These are phyloP conservation scores for Hansenula anomala DNA, from an alignment of 1,139 yeast species.

Conservation along the genomic window DNA sequence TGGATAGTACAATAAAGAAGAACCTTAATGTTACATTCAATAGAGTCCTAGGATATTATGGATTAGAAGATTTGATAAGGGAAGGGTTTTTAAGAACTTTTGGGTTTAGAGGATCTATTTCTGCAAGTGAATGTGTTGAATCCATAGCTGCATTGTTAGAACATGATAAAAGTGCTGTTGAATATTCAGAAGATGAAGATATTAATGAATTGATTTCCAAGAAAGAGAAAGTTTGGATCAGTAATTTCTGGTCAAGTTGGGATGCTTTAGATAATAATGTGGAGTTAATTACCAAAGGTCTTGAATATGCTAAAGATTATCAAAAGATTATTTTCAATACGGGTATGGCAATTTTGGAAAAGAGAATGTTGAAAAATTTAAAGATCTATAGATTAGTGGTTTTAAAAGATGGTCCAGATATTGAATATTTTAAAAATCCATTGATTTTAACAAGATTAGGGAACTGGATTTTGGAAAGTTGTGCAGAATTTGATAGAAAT, in stretches of 20 bases:
- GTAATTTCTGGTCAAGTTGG: conserved; percentile 94
- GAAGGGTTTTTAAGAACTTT: conserved; percentile 84
- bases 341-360: conserved; percentile 84
- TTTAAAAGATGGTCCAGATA: conserved; percentile 83
- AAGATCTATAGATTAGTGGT: conserved; percentile 83
- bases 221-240: conserved; percentile 73
- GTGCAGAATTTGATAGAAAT: conserved; percentile 70
- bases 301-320: conserved; percentile 72
- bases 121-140: conserved; percentile 94
- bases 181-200: conserved; percentile 32
- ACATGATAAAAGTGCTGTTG: conserved; percentile 34
- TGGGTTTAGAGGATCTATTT: conserved; percentile 82
- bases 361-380: conserved; percentile 73
- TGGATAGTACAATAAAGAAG: conserved; percentile 76
- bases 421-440: conserved; percentile 77
- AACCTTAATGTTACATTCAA: conserved; percentile 66
- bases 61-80: conserved; percentile 75
- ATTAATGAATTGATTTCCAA: conserved; percentile 41
- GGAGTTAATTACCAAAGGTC: conserved; percentile 62
- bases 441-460: conserved; percentile 80
- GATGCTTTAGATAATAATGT: conserved; percentile 69
- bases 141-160: conserved; percentile 82
- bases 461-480: conserved; percentile 85
- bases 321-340: conserved; percentile 86
- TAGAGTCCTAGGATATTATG: conserved; percentile 69